A percentile compares a stretch with the other conserved stretches of the same genome.
Evolutionary conservation across 352 stramenopile genomes (phyloP).

Genomic region (Globisporangium alternatum): DNA sequence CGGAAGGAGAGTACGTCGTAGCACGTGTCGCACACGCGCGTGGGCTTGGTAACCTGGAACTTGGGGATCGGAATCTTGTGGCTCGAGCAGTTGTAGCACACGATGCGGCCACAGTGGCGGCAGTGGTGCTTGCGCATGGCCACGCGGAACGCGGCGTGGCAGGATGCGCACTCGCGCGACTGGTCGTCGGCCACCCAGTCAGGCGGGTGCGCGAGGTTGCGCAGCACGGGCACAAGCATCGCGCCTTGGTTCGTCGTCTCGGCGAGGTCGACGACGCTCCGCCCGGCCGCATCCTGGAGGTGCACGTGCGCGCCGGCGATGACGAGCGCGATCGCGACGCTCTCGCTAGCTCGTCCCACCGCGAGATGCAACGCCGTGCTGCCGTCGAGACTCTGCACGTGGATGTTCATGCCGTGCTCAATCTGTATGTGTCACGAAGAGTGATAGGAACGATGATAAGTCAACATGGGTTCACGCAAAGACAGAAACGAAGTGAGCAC

Average conservation of each 20-base stretch:
- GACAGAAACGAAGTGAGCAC: background rate
- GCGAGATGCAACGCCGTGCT: conserved; percentile 82
- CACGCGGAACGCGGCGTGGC: conserved; percentile 67
- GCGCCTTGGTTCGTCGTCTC: conserved; percentile 78
- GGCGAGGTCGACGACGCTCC: conserved; percentile 79
- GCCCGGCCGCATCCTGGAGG: conserved; percentile 73
- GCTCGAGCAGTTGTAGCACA: conserved; percentile 87
- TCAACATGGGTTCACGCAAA: background rate
- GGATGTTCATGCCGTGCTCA: conserved; percentile 75
- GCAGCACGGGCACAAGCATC: conserved; percentile 79
- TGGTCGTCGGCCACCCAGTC: conserved; percentile 73
- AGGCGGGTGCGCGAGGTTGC: conserved; percentile 61
- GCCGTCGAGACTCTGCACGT: conserved; percentile 77
- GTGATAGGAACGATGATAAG: background rate
- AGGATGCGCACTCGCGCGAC: conserved; percentile 68
- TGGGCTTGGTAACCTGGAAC: conserved; percentile 68
- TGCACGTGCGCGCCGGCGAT: conserved; percentile 75
- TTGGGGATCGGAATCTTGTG: conserved; percentile 85
- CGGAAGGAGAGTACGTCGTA: conserved; percentile 83
- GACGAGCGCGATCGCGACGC: conserved; percentile 67
- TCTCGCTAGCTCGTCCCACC: conserved; percentile 71
- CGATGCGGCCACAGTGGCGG: conserved; percentile 73
- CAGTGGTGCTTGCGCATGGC: conserved; percentile 86
- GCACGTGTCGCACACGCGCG: conserved; percentile 82
- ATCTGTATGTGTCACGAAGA: conserved; percentile 38